Percentiles rank a stretch among this genome's conserved stretches.
These are phyloP conservation scores for Ogataea philodendri DNA, from an alignment of 805 yeast genomes.

Conservation along the genomic window DNA sequence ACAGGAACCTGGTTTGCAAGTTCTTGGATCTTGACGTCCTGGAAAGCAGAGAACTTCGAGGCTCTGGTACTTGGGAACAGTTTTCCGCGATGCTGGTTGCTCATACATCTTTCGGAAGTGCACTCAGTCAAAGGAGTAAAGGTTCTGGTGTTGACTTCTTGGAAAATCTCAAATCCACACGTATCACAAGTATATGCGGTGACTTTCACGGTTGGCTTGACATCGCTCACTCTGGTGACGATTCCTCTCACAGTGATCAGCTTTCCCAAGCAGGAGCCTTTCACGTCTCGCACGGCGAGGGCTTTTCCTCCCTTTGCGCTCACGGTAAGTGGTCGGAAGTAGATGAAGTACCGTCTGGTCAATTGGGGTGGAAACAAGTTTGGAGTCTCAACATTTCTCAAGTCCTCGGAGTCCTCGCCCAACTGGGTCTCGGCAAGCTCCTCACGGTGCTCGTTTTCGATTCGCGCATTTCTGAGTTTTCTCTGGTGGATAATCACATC, in stretches of 20 bases:
- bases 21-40: constrained; percentile 93
- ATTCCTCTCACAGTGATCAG: constrained; percentile 91
- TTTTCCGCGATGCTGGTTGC: constrained; percentile 83
- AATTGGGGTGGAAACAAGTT: constrained; percentile 80
- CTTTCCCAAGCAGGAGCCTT: constrained; percentile 80
- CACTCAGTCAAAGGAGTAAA: constrained; percentile 90
- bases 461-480: constrained; percentile 72
- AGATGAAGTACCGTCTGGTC: constrained; percentile 81
- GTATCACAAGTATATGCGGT: constrained; percentile 96
- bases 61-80: constrained; percentile 92
- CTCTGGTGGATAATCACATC: constrained; percentile 93
- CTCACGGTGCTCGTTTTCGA: constrained; percentile 63
- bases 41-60: constrained; percentile 91
- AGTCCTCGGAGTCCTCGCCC: constrained; percentile 23
- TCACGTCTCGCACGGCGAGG: constrained; percentile 85
- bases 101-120: constrained; percentile 72
- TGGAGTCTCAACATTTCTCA: constrained; percentile 26
- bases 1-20: constrained; percentile 95
- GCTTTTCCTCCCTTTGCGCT: constrained; percentile 48
- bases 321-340: constrained; percentile 73
- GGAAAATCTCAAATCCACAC: constrained; percentile 96
- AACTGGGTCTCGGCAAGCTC: constrained; percentile 50
- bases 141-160: constrained; percentile 81
- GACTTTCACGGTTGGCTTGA: constrained; percentile 86
- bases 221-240: constrained; percentile 93